These are phyloP conservation scores for Colletotrichum melonis DNA, from an alignment of 2,329 filamentous ascomycete genomes.

Conservation along the genomic window DNA sequence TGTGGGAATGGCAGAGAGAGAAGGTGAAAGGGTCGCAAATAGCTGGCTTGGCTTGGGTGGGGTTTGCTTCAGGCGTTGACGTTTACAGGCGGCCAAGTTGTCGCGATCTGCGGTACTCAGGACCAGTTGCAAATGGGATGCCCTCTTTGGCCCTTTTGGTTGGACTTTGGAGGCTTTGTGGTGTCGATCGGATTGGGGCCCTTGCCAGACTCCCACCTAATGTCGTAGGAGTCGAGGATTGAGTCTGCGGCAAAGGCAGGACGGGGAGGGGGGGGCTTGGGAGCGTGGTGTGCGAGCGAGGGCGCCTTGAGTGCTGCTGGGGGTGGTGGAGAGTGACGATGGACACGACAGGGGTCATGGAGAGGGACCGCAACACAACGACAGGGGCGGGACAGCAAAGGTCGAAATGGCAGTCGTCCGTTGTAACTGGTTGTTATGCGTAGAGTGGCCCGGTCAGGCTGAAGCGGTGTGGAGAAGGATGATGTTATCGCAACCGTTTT, in stretches of 20 bases:
- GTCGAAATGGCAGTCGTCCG: background rate
- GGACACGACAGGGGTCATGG: conserved; percentile 14
- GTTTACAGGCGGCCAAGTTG: conserved; percentile 18
- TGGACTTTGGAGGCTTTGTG: conserved; percentile 1
- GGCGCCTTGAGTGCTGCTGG: background rate
- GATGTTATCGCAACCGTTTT: conserved; percentile 32
- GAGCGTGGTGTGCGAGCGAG: background rate
- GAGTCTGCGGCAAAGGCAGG: conserved; percentile 1
- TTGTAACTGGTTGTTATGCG: conserved; percentile 5
- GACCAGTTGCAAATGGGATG: conserved; percentile 1
- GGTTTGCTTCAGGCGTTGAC: conserved; percentile 28
- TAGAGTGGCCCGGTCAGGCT: conserved; percentile 6
- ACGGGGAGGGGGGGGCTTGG: conserved; percentile 23
- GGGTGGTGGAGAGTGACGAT: conserved; percentile 17
- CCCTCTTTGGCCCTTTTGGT: background rate
- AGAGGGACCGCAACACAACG: conserved; percentile 4
- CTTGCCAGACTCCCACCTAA: background rate
- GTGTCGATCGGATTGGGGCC: conserved; percentile 18
- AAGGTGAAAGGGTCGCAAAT: conserved; percentile 7
- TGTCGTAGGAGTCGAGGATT: background rate
- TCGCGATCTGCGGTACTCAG: conserved; percentile 31
- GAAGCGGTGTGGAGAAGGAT: conserved; percentile 34
- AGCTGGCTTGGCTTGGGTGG: conserved; percentile 28
- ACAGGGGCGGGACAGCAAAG: conserved; percentile 12
- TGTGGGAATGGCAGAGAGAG: conserved; percentile 1